Conservation (phyloP, 2,329 filamentous ascomycete species). For the Didymella glomerata region DNA sequence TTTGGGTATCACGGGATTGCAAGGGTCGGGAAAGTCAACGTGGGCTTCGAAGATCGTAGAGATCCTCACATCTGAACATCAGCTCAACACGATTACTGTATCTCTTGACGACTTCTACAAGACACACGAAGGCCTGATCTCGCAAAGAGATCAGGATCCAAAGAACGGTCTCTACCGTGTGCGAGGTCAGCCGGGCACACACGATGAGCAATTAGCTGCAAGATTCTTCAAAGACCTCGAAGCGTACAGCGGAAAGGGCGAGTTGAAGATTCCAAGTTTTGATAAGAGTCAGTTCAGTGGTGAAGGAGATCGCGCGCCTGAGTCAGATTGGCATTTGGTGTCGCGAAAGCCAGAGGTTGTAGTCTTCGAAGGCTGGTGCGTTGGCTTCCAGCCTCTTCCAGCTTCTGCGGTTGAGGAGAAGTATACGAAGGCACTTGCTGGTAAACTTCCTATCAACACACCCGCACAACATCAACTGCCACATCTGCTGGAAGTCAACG, state of each 20-base stretch:
- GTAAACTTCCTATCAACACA: slow-evolving; percentile 55
- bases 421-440: slow-evolving; percentile 62
- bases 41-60: slow-evolving; percentile 63
- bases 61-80: slow-evolving; percentile 34
- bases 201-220: slow-evolving; percentile 73
- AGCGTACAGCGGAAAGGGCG: slow-evolving; percentile 56
- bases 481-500: slow-evolving; percentile 67
- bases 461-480: slow-evolving; percentile 64
- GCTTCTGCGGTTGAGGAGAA: slow-evolving; percentile 63
- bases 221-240: slow-evolving; percentile 69
- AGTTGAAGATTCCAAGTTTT: slow-evolving; percentile 74
- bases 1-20: slow-evolving; percentile 88
- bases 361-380: slow-evolving; percentile 90
- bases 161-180: slow-evolving; percentile 80
- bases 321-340: slow-evolving; percentile 67
- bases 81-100: slow-evolving; percentile 43
- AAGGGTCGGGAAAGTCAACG: slow-evolving; percentile 92
- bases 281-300: slow-evolving; percentile 83
- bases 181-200: slow-evolving; percentile 83
- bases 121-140: slow-evolving; percentile 71
- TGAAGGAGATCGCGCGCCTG: slow-evolving; percentile 75
- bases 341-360: slow-evolving; percentile 70
- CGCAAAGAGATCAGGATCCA: slow-evolving; percentile 70
- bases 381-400: slow-evolving; percentile 77
- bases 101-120: slow-evolving; percentile 87